Base-by-base conservation (phyloP, 805 yeast genomes). In the Helenozyma baotianmanensis region DNA sequence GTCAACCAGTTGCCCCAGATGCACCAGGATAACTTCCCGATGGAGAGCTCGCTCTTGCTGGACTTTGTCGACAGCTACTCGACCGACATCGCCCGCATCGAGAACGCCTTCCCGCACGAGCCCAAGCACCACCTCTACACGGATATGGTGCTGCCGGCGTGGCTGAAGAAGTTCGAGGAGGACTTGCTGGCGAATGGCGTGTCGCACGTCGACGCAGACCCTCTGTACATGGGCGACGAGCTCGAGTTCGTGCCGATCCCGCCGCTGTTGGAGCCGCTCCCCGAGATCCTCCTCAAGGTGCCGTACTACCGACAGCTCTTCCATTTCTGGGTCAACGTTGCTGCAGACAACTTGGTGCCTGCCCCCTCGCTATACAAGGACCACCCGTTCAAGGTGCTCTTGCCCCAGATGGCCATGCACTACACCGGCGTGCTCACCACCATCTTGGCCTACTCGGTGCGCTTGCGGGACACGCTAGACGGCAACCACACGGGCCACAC, bases 341-440 rank as follows among this genome's bases (percentile, higher is more conserved):
- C 85, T 0, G 74, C 89, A 2, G 67, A 66, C 23, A 60, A 70
- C 16, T 62, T 82, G 13, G 84, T 80, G 5, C 88, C 89, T 0
- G 78, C 83, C 0, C 85, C 85, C 8, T 62, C 72, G 3, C 47
- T 70, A 2, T 79, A 78, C 46, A 61, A 56, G 14, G 76, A 73
- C 11, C 79, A 81, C 45, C 94, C 94, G 0, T 82, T 82, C 58
- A 70, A 71, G 39, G 69, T 69, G 9, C 60, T 80, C 6, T 54
- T 84, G 9, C 90, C 92, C 0, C 74, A 72, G 44, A 66, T 83
- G 70, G 87, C 90, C 1, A 61, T 78, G 68, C 64, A 68, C 15
- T 66, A 72, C 37, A 73, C 76, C 4, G 72, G 82, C 0, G 52
- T 82, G 11, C 54, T 81, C 42, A 68, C 83, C 1, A 60, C 82